Base-by-base conservation (phyloP, 805 yeast genomes). In the Yarrowia keelungensis region DNA sequence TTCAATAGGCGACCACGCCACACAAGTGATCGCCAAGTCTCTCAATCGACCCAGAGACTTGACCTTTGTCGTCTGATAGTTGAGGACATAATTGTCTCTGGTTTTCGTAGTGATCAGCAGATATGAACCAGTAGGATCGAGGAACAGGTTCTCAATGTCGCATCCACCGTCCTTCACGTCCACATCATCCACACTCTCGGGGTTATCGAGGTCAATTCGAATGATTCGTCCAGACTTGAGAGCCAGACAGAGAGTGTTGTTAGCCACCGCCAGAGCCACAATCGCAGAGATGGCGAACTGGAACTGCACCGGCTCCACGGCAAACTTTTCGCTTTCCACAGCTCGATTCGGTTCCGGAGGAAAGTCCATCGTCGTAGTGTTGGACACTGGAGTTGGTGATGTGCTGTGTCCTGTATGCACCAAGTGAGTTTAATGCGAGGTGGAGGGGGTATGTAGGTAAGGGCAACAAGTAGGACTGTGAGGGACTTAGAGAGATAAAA, bases 121-220 rank as follows among this genome's bases (percentile, higher is more conserved):
- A 72, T 86, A 88, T 11, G 78, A 75, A 1, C 90, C 89, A 0
- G 82, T 74, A 0, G 84, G 82, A 73, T 86, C 89, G 54, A 83
- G 76, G 73, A 78, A 87, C 19, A 81, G 76, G 16, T 74, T 65
- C 35, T 70, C 69, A 41, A 72, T 58, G 32, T 51, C 59, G 43
- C 64, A 68, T 35, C 75, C 79, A 0, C 73, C 71, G 8, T 75
- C 76, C 41, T 73, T 71, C 22, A 76, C 51, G 68, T 76, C 78
- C 19, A 79, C 72, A 47, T 80, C 77, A 50, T 81, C 82, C 5
- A 90, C 87, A 8, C 80, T 81, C 43, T 88, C 86, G 0, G 95
- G 95, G 62, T 82, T 81, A 64, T 86, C 87, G 71, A 90, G 78
- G 72, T 89, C 87, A 41, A 90, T 89, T n/a, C 89, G 77, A 71